These are phyloP conservation scores for Clathrus columnatus DNA, from an alignment of 768 basidiomycete genomes.

Conservation along the genomic window DNA sequence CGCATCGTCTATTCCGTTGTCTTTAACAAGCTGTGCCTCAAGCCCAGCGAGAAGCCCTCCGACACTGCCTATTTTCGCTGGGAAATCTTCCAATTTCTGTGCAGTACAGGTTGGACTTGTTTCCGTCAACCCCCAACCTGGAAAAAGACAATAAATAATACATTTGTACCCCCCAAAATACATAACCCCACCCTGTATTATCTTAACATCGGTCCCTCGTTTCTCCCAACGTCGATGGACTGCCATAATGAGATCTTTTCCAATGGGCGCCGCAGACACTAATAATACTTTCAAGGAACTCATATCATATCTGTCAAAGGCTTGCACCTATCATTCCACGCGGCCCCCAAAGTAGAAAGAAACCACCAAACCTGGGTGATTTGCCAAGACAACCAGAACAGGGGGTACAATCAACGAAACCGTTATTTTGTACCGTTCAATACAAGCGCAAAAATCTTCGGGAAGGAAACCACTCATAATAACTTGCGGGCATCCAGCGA, in stretches of 20 bases:
- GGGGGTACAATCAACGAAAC: slow-evolving; percentile 65
- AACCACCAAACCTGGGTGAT: slow-evolving; percentile 58
- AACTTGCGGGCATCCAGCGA: slow-evolving; percentile 40
- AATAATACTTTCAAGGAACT: slow-evolving; percentile 46
- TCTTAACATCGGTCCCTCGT: slow-evolving; percentile 31
- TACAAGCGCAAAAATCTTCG: slow-evolving; percentile 49
- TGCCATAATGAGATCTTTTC: slow-evolving; percentile 47
- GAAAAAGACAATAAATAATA: background rate
- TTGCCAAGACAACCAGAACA: slow-evolving; percentile 63
- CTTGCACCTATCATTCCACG: no score
- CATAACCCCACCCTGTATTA: slow-evolving; percentile 32
- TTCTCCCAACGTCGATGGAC: slow-evolving; percentile 31
- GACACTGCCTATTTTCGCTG: slow-evolving; percentile 50
- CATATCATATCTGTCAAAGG: slow-evolving; percentile 55
- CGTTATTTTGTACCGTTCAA: slow-evolving; percentile 59
- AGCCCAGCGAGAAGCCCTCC: slow-evolving; percentile 68
- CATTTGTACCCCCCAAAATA: background rate
- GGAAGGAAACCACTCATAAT: slow-evolving; percentile 69
- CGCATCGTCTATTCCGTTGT: slow-evolving; percentile 31
- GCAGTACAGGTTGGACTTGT: slow-evolving; percentile 67
- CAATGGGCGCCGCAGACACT: slow-evolving; percentile 77
- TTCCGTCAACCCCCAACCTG: slow-evolving; percentile 35
- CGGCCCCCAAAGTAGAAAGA: no score
- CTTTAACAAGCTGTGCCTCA: slow-evolving; percentile 60
- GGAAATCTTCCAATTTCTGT: slow-evolving; percentile 34